Conservation (phyloP, 2,329 filamentous ascomycete species). For the Colletotrichum tanaceti region DNA sequence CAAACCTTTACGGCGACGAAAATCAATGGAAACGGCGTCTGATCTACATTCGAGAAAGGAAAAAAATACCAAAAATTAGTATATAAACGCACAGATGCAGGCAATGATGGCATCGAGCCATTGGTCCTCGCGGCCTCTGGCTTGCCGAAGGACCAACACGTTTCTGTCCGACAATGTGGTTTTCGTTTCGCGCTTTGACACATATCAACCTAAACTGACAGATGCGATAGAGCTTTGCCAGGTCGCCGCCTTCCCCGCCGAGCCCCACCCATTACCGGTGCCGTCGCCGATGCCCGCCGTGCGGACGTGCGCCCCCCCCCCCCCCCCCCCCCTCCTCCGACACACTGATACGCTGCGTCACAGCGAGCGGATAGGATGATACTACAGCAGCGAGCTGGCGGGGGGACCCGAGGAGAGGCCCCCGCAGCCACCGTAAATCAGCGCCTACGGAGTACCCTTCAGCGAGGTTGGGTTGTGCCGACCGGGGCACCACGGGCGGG, state of each 20-base stretch:
- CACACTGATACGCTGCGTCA: neutral
- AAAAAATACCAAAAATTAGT: neutral
- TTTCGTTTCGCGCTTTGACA: neutral
- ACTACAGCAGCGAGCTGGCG: neutral
- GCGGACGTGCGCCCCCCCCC: neutral
- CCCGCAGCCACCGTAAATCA: constrained; percentile 19
- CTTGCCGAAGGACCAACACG: neutral
- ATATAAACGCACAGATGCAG: neutral
- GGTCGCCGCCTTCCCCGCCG: constrained; percentile 1
- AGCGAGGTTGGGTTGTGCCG: constrained; percentile 18
- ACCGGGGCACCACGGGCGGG: constrained; percentile 22
- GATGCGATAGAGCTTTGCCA: neutral
- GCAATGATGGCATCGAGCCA: neutral
- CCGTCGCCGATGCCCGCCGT: constrained; percentile 16
- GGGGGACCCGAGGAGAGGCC: constrained; percentile 4
- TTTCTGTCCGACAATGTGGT: neutral
- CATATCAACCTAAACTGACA: neutral
- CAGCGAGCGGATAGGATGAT: neutral
- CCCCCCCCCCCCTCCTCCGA: no score
- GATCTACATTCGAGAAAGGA: neutral
- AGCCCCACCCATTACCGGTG: constrained; percentile 4
- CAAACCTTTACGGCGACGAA: constrained; percentile 17
- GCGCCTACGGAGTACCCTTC: neutral
- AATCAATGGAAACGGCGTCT: constrained; percentile 5
- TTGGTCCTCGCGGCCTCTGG: neutral